Conservation (phyloP, 192 early-diverging fungal species). For the Backusella macrospora region DNA sequence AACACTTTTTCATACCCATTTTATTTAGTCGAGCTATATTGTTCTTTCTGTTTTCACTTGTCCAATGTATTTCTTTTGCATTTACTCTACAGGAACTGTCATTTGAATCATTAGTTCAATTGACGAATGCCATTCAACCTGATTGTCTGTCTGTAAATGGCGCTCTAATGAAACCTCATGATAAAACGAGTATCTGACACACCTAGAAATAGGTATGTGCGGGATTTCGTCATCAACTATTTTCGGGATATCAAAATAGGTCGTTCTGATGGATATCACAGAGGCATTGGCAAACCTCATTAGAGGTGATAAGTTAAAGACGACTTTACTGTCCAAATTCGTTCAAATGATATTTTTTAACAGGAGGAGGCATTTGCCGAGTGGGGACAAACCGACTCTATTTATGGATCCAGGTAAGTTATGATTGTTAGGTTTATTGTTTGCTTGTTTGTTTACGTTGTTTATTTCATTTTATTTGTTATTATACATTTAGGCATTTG, state of each 20-base stretch:
- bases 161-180: conserved; percentile 72
- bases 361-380: conserved; percentile 90
- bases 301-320: neutral
- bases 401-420: conserved; percentile 77
- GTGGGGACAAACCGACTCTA: conserved; percentile 80
- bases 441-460: neutral
- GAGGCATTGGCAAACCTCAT: conserved; percentile 58
- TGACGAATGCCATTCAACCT: conserved; percentile 3
- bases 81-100: neutral
- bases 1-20: neutral
- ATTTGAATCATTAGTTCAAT: neutral
- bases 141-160: conserved; percentile 45
- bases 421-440: neutral
- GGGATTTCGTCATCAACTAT: conserved; percentile 65
- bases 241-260: conserved; percentile 82
- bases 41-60: neutral
- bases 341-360: conserved; percentile 96
- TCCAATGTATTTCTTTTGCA: neutral
- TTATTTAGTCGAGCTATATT: neutral
- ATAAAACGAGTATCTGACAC: conserved; percentile 81
- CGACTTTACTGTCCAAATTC: conserved; percentile 29
- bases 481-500: conserved; percentile 55
- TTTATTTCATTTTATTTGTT: neutral
- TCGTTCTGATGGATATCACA: conserved; percentile 82
- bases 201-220: conserved; percentile 67